These are phyloP conservation scores for Alternaria alternata DNA, from an alignment of 2,329 filamentous ascomycete genomes.

Conservation along the genomic window DNA sequence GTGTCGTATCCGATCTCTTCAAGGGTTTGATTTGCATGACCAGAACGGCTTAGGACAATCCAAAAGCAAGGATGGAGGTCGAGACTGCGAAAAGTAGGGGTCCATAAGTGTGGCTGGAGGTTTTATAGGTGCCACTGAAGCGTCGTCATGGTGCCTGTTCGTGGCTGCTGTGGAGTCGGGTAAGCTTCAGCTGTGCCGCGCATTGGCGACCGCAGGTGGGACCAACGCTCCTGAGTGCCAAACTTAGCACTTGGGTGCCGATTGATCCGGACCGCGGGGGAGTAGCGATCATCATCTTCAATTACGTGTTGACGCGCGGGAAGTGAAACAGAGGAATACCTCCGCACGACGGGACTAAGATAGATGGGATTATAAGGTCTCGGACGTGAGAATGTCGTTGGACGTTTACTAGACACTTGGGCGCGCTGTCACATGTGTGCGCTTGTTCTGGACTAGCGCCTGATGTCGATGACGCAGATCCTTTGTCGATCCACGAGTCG, in stretches of 20 bases:
- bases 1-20: slow-evolving; percentile 33
- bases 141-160: slow-evolving; percentile 14
- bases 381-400: background rate
- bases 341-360: background rate
- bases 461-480: background rate
- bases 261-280: slow-evolving; percentile 18
- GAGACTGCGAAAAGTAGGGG: background rate
- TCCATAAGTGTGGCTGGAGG: slow-evolving; percentile 22
- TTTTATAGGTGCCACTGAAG: slow-evolving; percentile 15
- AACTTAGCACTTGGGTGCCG: slow-evolving; percentile 26
- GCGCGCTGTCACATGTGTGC: background rate
- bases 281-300: background rate
- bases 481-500: background rate
- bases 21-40: slow-evolving; percentile 29
- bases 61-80: background rate
- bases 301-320: background rate
- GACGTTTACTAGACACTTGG: background rate
- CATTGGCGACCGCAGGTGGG: slow-evolving; percentile 28
- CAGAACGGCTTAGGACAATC: background rate
- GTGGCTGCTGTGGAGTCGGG: slow-evolving; percentile 14
- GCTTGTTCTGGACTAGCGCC: background rate
- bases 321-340: too few relatives aligned
- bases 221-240: slow-evolving; percentile 15
- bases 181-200: slow-evolving; percentile 22
- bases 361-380: background rate